Base-by-base conservation (phyloP, 2,329 filamentous ascomycete genomes). In the Phaeosphaeriaceae sp. region DNA sequence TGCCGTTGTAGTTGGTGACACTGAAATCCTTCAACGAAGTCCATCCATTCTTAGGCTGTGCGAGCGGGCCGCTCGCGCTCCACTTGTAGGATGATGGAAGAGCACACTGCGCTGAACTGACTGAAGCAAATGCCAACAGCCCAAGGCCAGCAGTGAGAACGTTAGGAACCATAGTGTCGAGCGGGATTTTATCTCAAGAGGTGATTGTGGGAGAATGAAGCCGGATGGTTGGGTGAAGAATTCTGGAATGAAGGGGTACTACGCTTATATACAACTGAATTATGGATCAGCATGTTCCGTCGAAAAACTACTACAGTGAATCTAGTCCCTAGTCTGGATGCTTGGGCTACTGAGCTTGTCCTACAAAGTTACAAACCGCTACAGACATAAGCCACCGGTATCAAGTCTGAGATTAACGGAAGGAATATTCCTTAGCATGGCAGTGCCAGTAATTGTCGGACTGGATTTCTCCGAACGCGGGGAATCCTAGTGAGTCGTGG, bases 11-110 rank as follows among this genome's bases (percentile, higher is more conserved):
- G 1, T 73, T 64, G 16, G 78, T 79, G 44, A 67, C 63, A 18
- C 81, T 85, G 71, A 87, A 87, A 70, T 88, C 85, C 63, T 88
- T 88, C 60, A 88, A 76, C 3, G 83, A 75, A 2, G 71, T 75
- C 81, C 80, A 84, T 15, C 82, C 82, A 1, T 72, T 72, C 58
- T 79, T 78, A 0, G 84, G 83, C 4, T 73, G 61, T 1, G 82
- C 81, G 6, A 87, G 74, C 2, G 76, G 54, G 2, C 70, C 76
- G 5, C 77, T 79, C 9, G 81, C 83, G 28, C 77, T 79, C 83
- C 83, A 86, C 36, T 69, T 67, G 68, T 84, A 85, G 8, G 71
- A 78, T 0, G 82, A 79, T 0, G 83, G 83, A 32, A 86, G 79
- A 23, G 64, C 54, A 70, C 83, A 86, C 37, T 65, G 65, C 8